Conservation (phyloP, 2,329 filamentous ascomycete species). For the Aspergillus sp. region DNA sequence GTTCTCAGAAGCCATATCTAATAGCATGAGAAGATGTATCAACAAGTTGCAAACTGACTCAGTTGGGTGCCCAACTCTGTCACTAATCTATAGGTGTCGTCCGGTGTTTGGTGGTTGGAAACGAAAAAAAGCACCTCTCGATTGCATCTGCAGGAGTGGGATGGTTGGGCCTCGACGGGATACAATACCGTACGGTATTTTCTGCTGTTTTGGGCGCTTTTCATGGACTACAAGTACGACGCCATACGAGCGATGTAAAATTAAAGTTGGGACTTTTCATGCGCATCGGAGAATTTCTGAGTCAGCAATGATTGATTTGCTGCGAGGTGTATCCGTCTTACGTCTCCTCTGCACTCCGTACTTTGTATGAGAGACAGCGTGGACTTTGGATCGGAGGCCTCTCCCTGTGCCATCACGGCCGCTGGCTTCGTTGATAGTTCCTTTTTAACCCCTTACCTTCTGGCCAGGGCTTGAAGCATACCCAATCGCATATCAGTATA, state of each 20-base stretch:
- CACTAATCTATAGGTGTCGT: neutral
- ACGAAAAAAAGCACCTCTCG: neutral
- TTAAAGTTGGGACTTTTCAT: constrained; percentile 12
- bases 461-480: too few species aligned
- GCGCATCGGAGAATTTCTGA: constrained; percentile 14
- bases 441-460: too few species aligned
- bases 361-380: too few species aligned
- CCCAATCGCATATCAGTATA: neutral
- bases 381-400: too few species aligned
- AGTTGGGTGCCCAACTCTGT: neutral
- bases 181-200: constrained; percentile 4
- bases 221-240: neutral
- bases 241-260: constrained; percentile 2
- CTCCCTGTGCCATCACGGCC: too few species aligned
- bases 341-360: too few species aligned
- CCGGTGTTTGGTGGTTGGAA: neutral
- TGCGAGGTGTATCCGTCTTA: neutral
- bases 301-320: neutral
- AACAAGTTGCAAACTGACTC: neutral
- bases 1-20: neutral
- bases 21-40: neutral
- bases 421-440: neutral
- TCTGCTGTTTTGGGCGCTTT: neutral
- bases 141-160: neutral
- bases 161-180: neutral